Evolutionary conservation across 139 green algal genomes (phyloP).

Genomic region (Monoraphidium neglectum): DNA sequence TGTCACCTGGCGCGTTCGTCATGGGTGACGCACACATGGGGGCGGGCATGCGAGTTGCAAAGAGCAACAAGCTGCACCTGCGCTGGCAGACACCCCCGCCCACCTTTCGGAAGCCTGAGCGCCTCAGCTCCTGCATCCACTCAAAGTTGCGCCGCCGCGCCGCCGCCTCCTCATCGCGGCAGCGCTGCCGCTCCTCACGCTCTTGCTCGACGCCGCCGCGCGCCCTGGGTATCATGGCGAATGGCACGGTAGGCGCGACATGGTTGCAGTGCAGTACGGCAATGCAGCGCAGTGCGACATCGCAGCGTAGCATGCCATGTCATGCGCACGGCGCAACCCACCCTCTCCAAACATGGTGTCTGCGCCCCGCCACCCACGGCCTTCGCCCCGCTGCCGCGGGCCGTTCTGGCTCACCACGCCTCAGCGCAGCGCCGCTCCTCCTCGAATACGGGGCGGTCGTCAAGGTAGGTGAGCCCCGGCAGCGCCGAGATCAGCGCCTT

Average conservation of each 20-base stretch:
- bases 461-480: slow-evolving; percentile 77
- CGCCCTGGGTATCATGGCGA: slow-evolving; percentile 32
- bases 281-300: neutral
- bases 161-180: slow-evolving; percentile 51
- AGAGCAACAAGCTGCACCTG: neutral
- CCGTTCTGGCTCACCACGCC: slow-evolving; percentile 65
- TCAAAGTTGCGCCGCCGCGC: slow-evolving; percentile 67
- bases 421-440: slow-evolving; percentile 67
- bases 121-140: slow-evolving; percentile 63
- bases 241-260: neutral
- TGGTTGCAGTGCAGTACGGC: neutral
- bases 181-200: slow-evolving; percentile 59
- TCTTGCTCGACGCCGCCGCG: slow-evolving; percentile 76
- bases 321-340: neutral
- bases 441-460: slow-evolving; percentile 85
- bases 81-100: neutral
- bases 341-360: neutral
- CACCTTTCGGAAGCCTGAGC: slow-evolving; percentile 68
- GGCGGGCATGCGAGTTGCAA: neutral
- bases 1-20: too few species aligned
- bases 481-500: slow-evolving; percentile 68
- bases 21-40: neutral
- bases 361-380: too few species aligned
- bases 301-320: neutral
- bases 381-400: neutral